phyloP scores from a whole-genome alignment of 192 early-diverging fungal genomes.

The Anaeromyces robustus region DNA sequence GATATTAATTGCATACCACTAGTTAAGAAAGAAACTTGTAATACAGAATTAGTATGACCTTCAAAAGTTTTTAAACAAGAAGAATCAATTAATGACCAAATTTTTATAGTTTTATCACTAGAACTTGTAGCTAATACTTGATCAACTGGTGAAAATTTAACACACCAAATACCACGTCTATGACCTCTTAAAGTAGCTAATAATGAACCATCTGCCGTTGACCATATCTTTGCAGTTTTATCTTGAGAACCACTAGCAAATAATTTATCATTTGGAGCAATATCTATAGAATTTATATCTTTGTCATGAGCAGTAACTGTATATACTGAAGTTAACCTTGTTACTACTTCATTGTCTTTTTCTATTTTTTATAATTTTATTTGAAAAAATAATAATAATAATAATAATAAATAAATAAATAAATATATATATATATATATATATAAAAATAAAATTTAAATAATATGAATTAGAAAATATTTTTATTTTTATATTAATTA shows the following conservation, averaged over 20 bases:
- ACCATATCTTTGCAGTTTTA: slow-evolving; percentile 88
- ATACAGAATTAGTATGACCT: slow-evolving; percentile 91
- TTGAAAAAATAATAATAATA: too few relatives aligned
- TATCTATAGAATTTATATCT: slow-evolving; percentile 83
- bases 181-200: slow-evolving; percentile 79
- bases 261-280: slow-evolving; percentile 79
- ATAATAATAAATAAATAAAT: too few relatives aligned
- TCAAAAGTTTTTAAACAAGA: slow-evolving; percentile 89
- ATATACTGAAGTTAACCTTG: slow-evolving; percentile 44
- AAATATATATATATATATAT: too few relatives aligned
- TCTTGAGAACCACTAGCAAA: slow-evolving; percentile 93
- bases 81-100: slow-evolving; percentile 84
- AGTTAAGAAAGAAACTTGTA: slow-evolving; percentile 70
- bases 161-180: slow-evolving; percentile 86
- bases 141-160: slow-evolving; percentile 90
- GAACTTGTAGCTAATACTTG: slow-evolving; percentile 82
- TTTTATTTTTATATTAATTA: slow-evolving; percentile 8
- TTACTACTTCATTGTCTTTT: slow-evolving; percentile 10
- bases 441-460: too few relatives aligned
- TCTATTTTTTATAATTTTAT: not conserved
- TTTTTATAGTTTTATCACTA: slow-evolving; percentile 82
- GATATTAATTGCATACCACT: slow-evolving; percentile 77
- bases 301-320: slow-evolving; percentile 93
- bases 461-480: too few relatives aligned
- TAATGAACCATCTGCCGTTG: slow-evolving; percentile 57